Percentiles rank a stretch among this genome's conserved stretches.
Conservation (phyloP, 129 eudicot species). For the Flaveria sonorensis region DNA sequence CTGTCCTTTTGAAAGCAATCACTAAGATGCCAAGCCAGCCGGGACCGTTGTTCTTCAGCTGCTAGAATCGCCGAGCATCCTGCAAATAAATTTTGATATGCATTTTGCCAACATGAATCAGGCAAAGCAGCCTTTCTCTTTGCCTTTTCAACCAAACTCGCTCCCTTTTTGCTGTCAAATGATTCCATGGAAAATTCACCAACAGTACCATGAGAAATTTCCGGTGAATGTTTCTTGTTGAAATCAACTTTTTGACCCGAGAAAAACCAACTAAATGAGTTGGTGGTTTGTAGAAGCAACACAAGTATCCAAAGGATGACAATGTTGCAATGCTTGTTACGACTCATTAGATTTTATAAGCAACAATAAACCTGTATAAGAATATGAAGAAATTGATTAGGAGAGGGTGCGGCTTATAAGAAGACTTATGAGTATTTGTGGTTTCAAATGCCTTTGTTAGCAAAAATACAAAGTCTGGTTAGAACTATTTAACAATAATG, state of each 20-base stretch:
- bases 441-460: too few relatives aligned
- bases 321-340: background rate
- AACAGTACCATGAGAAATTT: background rate
- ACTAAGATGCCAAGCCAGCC: conserved; percentile 13
- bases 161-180: conserved; percentile 5
- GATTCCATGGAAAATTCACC: conserved; percentile 20
- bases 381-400: background rate
- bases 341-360: conserved; percentile 1
- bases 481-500: too few relatives aligned
- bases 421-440: background rate
- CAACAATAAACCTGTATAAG: conserved; percentile 12
- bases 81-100: conserved; percentile 7
- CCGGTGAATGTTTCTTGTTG: background rate
- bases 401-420: background rate
- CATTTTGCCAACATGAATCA: conserved; percentile 14
- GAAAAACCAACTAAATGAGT: conserved; percentile 12
- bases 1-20: conserved; percentile 14
- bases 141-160: conserved; percentile 13
- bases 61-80: conserved; percentile 10
- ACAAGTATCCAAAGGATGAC: conserved; percentile 6
- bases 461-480: too few relatives aligned
- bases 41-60: conserved; percentile 2
- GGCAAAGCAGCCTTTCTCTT: conserved; percentile 16
- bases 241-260: background rate
- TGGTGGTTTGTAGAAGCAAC: conserved; percentile 6